Conservation (phyloP, 306 rosid species). For the Dryas drummondii region DNA sequence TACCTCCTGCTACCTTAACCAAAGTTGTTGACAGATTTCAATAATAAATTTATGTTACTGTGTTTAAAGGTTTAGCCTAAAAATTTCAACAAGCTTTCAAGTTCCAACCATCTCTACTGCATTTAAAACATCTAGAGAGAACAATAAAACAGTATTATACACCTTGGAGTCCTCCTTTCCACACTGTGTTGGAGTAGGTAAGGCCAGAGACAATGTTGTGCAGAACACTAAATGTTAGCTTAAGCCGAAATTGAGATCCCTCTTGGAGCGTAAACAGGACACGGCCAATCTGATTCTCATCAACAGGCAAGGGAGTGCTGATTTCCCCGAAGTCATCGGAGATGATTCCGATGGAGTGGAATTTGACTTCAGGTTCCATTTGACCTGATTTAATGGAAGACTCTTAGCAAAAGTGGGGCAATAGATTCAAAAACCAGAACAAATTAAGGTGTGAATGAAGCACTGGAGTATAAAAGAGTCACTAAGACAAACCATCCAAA, state of each 20-base stretch:
- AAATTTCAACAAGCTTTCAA: not conserved
- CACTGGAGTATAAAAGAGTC: conserved; percentile 15
- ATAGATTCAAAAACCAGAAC: conserved; percentile 27
- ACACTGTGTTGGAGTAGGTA: conserved; percentile 75
- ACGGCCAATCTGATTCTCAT: conserved; percentile 41
- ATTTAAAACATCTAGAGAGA: not conserved
- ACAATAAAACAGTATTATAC: not conserved
- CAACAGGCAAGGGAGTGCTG: conserved; percentile 60
- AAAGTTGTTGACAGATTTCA: not conserved
- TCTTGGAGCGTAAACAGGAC: conserved; percentile 70
- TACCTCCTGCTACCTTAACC: not conserved
- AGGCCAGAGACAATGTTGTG: conserved; percentile 97
- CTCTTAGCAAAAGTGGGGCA: conserved; percentile 7
- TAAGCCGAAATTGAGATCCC: conserved; percentile 73
- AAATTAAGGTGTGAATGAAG: not conserved
- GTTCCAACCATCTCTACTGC: not conserved
- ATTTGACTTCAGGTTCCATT: conserved; percentile 90
- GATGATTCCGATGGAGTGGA: conserved; percentile 74
- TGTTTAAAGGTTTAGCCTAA: not conserved
- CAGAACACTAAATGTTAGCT: conserved; percentile 68
- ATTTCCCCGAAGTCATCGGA: conserved; percentile 75
- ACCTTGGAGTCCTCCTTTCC: conserved; percentile 94
- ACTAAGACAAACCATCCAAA: conserved; percentile 56
- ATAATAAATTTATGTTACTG: not conserved
- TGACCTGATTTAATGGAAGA: conserved; percentile 34